Percentiles rank a stretch among this genome's conserved stretches.
These are phyloP conservation scores for Mycena venus DNA, from an alignment of 768 basidiomycete species.

Conservation along the genomic window DNA sequence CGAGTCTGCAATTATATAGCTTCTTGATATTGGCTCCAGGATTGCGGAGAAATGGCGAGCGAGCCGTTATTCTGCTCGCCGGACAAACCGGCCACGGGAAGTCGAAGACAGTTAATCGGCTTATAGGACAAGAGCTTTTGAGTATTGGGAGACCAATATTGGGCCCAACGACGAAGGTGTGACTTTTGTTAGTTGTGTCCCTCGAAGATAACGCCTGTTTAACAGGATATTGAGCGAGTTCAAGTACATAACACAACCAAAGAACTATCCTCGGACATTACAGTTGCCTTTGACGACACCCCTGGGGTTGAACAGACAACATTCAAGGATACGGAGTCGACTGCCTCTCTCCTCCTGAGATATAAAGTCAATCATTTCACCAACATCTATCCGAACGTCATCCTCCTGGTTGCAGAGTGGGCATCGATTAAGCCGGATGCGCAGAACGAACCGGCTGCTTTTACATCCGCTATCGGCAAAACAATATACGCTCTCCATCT, in stretches of 20 bases:
- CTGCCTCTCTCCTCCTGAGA: background rate
- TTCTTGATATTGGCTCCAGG: no score
- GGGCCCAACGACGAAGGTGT: conserved; percentile 12
- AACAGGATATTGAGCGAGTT: conserved; percentile 13
- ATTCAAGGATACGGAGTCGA: background rate
- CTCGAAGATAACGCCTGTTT: background rate
- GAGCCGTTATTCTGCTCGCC: conserved; percentile 3
- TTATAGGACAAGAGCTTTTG: conserved; percentile 2
- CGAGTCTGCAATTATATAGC: no score
- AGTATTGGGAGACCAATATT: background rate
- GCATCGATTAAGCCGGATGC: conserved; percentile 5
- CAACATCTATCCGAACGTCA: conserved; percentile 7
- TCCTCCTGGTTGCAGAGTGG: conserved; percentile 1
- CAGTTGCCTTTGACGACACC: conserved; percentile 8
- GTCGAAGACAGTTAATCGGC: background rate
- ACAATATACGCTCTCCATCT: background rate
- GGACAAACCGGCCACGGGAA: background rate
- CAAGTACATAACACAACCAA: background rate
- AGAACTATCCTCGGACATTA: background rate
- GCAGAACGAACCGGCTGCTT: background rate
- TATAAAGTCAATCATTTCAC: background rate
- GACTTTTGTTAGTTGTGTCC: background rate
- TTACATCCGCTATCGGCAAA: conserved; percentile 1
- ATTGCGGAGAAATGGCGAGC: background rate
- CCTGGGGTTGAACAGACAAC: conserved; percentile 6